Conservation (phyloP, 2,329 filamentous ascomycete genomes). For the Colletotrichum echinochloae region DNA sequence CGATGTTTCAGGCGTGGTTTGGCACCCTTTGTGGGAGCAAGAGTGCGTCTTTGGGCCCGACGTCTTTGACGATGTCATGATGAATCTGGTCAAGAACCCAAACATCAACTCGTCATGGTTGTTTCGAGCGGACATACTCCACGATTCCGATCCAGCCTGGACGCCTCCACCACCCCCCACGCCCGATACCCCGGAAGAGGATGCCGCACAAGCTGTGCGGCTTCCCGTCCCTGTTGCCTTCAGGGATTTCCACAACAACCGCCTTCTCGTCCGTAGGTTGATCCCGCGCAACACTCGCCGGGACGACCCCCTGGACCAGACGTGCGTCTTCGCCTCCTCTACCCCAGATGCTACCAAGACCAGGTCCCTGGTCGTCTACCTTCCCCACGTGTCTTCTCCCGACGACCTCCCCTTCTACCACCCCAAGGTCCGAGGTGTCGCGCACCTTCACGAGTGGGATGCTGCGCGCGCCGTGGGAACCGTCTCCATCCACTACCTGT, state of each 20-base stretch:
- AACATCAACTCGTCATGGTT: conserved; percentile 84
- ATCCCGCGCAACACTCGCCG: conserved; percentile 85
- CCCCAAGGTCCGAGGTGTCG: conserved; percentile 78
- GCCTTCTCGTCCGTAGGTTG: conserved; percentile 79
- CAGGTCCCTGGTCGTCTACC: conserved; percentile 76
- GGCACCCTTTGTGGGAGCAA: conserved; percentile 68
- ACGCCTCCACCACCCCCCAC: conserved; percentile 38
- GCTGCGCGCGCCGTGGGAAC: conserved; percentile 55
- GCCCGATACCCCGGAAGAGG: conserved; percentile 42
- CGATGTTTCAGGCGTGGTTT: conserved; percentile 53
- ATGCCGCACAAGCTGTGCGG: conserved; percentile 40
- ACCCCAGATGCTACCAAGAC: conserved; percentile 44
- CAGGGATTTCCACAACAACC: conserved; percentile 56
- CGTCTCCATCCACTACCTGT: conserved; percentile 71
- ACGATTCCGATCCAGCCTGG: conserved; percentile 57
- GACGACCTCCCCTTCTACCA: conserved; percentile 88
- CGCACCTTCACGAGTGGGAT: conserved; percentile 78
- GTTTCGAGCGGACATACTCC: conserved; percentile 81
- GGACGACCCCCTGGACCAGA: conserved; percentile 83
- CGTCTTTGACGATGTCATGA: conserved; percentile 75
- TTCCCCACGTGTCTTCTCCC: conserved; percentile 74
- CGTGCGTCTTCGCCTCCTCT: conserved; percentile 76
- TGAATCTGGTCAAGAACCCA: conserved; percentile 81
- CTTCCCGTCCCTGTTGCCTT: conserved; percentile 59
- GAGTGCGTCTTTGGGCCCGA: conserved; percentile 72